Evolutionary conservation across 2,329 filamentous ascomycete species (phyloP).

Genomic region (Cladorrhinum sp.): DNA sequence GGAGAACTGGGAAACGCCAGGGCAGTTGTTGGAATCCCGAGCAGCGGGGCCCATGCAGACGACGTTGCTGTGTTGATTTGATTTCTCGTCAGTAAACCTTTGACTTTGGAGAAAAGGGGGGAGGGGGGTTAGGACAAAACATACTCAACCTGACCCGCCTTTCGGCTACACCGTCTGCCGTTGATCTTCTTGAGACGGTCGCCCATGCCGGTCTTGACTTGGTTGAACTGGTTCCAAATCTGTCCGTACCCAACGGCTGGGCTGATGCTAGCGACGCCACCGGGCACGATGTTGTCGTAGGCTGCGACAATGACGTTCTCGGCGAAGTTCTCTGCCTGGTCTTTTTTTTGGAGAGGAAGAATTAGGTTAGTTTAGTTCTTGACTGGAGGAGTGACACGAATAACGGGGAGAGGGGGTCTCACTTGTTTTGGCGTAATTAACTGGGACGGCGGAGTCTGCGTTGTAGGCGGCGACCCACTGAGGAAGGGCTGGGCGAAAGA

Average conservation of each 20-base stretch:
- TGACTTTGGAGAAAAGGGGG: too few species aligned
- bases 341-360: background rate
- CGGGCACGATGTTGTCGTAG: slow-evolving; percentile 2
- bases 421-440: slow-evolving; percentile 1
- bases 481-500: background rate
- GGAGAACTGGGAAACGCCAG: background rate
- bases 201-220: background rate
- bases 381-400: background rate
- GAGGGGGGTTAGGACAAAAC: background rate
- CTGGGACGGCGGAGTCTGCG: background rate
- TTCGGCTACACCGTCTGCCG: background rate
- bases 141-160: background rate
- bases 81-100: background rate
- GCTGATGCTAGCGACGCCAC: background rate
- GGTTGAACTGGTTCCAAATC: background rate
- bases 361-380: background rate
- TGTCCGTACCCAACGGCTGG: background rate
- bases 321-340: slow-evolving; percentile 6
- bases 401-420: background rate
- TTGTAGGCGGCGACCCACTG: slow-evolving; percentile 2
- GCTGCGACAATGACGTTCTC: slow-evolving; percentile 1
- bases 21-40: background rate
- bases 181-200: background rate
- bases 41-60: slow-evolving; percentile 4
- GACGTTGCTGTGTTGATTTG: background rate